Evolutionary conservation across 1,284 basidiomycete species (phyloP).

Genomic region (Peniophora sp.): DNA sequence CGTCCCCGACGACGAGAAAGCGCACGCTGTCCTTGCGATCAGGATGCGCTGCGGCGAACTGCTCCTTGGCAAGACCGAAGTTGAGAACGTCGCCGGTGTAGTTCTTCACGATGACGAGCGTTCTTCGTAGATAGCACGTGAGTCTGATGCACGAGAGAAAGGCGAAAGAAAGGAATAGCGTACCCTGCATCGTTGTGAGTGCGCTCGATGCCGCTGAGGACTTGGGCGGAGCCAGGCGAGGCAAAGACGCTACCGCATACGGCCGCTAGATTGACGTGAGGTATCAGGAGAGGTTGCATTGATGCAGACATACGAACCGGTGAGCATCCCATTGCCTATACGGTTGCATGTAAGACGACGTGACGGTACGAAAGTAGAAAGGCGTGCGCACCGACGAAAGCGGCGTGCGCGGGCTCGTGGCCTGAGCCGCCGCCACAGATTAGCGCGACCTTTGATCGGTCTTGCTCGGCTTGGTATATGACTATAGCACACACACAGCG

Average conservation of each 20-base stretch:
- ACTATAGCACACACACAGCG: constrained; percentile 40
- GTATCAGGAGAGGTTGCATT: constrained; percentile 15
- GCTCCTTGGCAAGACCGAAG: constrained; percentile 89
- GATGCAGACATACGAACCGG: constrained; percentile 21
- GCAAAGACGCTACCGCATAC: constrained; percentile 87
- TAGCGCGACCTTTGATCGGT: constrained; percentile 67
- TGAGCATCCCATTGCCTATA: constrained; percentile 72
- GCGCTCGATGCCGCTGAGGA: constrained; percentile 72
- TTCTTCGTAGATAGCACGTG: constrained; percentile 35
- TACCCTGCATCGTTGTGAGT: constrained; percentile 74
- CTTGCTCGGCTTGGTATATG: constrained; percentile 48
- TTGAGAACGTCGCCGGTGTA: constrained; percentile 90
- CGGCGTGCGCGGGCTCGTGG: constrained; percentile 85
- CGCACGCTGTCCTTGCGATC: constrained; percentile 61
- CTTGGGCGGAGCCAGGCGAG: constrained; percentile 80
- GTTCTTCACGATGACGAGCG: constrained; percentile 81
- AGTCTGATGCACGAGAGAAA: constrained; percentile 2
- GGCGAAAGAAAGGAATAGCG: constrained; percentile 14
- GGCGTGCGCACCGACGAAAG: constrained; percentile 69
- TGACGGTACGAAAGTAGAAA: too few relatives aligned
- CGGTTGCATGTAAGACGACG: too few relatives aligned
- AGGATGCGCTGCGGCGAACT: constrained; percentile 66
- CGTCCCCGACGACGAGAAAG: constrained; percentile 86
- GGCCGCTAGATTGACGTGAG: too few relatives aligned
- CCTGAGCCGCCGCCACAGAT: constrained; percentile 89